Conservation (phyloP, 257 asterid species). For the Solanum ossicruentum region DNA sequence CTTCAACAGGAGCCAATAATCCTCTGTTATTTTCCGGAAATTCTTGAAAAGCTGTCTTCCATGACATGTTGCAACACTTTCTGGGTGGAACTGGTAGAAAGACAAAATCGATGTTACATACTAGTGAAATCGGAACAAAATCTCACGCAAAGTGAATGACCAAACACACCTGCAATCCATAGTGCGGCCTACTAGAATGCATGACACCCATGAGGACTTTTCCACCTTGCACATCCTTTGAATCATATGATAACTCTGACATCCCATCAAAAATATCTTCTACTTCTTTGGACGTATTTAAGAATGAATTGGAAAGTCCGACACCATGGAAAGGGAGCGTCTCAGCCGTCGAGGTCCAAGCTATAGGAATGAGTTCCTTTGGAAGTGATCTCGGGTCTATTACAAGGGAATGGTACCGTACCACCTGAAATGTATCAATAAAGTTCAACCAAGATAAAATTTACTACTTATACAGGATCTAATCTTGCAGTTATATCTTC, state of each 20-base stretch:
- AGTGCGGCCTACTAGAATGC: constrained; percentile 90
- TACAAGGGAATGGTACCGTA: constrained; percentile 91
- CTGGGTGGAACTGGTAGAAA: constrained; percentile 81
- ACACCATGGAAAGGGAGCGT: constrained; percentile 48
- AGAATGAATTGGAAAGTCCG: constrained; percentile 14
- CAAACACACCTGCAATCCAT: constrained; percentile 74
- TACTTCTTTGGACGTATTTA: constrained; percentile 28
- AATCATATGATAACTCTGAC: constrained; percentile 17
- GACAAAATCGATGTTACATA: constrained; percentile 1
- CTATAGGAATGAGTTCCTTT: constrained; percentile 77
- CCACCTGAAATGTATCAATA: constrained; percentile 46
- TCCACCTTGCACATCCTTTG: constrained; percentile 22
- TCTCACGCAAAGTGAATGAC: background rate
- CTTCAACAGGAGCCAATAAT: constrained; percentile 58
- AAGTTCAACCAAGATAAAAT: background rate
- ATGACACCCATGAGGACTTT: constrained; percentile 86
- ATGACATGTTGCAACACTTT: constrained; percentile 76
- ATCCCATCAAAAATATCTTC: constrained; percentile 17
- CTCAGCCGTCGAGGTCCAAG: constrained; percentile 67
- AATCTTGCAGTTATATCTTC: background rate
- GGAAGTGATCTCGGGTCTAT: constrained; percentile 81
- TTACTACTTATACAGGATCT: background rate
- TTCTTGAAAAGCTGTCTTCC: constrained; percentile 84
- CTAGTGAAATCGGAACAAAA: background rate
- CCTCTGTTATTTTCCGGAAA: constrained; percentile 74